Base-by-base conservation (phyloP, 495 filamentous ascomycete genomes). In the Penicillium cataractarum region DNA sequence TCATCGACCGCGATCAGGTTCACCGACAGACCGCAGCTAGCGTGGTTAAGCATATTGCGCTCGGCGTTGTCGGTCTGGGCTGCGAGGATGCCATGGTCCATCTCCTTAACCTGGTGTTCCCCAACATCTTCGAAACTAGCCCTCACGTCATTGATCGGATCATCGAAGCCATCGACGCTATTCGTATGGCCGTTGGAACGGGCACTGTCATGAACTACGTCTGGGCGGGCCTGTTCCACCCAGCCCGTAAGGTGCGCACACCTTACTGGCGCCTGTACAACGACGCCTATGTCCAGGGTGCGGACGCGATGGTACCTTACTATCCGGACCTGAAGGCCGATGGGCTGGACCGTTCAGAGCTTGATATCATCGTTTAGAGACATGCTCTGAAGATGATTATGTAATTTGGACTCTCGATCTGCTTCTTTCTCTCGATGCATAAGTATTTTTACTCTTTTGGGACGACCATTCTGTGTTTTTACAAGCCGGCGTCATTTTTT, bases 11-110 rank as follows among this genome's bases (percentile, higher is more conserved):
- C 49, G 96, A 99, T 74, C 96, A 99, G 78, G 96, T 99, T 6
- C 96, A 99, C 77, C 89, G 96, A 19, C 96, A 99, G 73, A 98
- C 96, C 1, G 95, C 96, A 3, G 95, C 95, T 33, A 90, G 87
- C 4, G 96, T 98, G 4, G 94, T 98, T 76, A 97, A 98, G 79
- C 96, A 99, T 67, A 89, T 99, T 56, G 96, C 96, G 2, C 86
- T 98, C 4, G 96, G 96, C 44, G 92, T 97, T 21, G 94, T 97
- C 53, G 96, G 96, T 31, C 81, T 99, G 22, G 96, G 95, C n/a
- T 97, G 92, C 74, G 96, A 99, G 77, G 96, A 99, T 74, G 95
- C 95, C 27, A 97, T 98, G 93, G 81, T 98, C 50, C 96, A 99
- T 81, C 84, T 99, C 12, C 88, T 99, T 59, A 98, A 98, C 74